A percentile compares a stretch with the other conserved stretches of the same genome.
phyloP scores from a whole-genome alignment of 1,284 basidiomycete species.

The Volvariella surrecta region DNA sequence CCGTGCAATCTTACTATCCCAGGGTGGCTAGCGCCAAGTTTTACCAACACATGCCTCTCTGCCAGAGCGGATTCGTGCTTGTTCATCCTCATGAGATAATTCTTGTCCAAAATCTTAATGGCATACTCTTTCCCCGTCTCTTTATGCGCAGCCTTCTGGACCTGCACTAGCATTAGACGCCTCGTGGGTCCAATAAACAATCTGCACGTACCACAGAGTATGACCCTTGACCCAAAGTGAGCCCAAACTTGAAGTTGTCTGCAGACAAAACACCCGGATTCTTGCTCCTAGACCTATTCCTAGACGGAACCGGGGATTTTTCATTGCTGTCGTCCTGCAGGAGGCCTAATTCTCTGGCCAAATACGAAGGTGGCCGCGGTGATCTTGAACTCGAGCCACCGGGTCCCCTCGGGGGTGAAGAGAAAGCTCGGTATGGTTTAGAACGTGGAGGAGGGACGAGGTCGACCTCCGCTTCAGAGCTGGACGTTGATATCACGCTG shows the following conservation, averaged over 20 bases:
- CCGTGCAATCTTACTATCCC: constrained; percentile 77
- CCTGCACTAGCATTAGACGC: background rate
- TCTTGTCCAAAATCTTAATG: constrained; percentile 73
- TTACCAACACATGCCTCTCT: constrained; percentile 28
- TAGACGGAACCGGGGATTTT: constrained; percentile 10
- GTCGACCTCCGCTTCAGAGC: constrained; percentile 39
- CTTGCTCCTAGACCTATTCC: constrained; percentile 8
- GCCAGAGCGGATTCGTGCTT: constrained; percentile 34
- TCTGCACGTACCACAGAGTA: constrained; percentile 61
- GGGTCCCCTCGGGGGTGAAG: constrained; percentile 43
- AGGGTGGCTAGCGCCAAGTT: constrained; percentile 64
- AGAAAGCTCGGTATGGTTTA: constrained; percentile 57
- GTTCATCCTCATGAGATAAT: constrained; percentile 57
- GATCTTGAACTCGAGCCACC: constrained; percentile 41
- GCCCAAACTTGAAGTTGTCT: constrained; percentile 64
- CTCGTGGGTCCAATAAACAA: no score
- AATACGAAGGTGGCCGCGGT: constrained; percentile 47
- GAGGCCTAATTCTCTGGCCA: constrained; percentile 48
- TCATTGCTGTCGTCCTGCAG: constrained; percentile 12
- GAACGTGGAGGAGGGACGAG: constrained; percentile 24
- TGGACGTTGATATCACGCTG: constrained; percentile 64
- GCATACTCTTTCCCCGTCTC: constrained; percentile 60
- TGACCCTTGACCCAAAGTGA: constrained; percentile 69
- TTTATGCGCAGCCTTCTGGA: constrained; percentile 28
- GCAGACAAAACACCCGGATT: constrained; percentile 26